Evolutionary conservation across 78 protist genomes (phyloP).

Genomic region (Ministeria vibrans): DNA sequence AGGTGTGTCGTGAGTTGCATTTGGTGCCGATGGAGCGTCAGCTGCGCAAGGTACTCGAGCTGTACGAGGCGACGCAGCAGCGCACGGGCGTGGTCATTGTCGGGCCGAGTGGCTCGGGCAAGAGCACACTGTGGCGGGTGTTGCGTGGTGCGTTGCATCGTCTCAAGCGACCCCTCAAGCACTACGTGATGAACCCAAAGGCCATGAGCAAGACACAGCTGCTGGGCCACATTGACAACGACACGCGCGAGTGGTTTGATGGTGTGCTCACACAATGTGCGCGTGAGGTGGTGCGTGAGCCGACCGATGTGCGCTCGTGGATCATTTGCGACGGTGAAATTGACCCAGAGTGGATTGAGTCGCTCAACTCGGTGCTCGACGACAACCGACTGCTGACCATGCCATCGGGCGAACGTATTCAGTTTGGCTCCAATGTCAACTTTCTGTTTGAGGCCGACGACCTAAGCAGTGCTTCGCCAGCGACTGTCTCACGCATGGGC

Average conservation of each 20-base stretch:
- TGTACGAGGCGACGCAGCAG: conserved; percentile 60
- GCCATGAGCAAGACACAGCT: conserved; percentile 70
- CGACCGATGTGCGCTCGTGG: conserved; percentile 53
- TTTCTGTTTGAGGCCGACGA: conserved; percentile 78
- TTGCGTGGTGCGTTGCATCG: conserved; percentile 31
- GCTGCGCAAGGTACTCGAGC: conserved; percentile 61
- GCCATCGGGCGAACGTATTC: conserved; percentile 83
- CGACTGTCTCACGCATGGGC: conserved; percentile 73
- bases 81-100: conserved; percentile 83
- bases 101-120: conserved; percentile 83
- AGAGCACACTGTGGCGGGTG: conserved; percentile 60
- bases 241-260: conserved; percentile 86
- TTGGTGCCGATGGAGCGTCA: conserved; percentile 27
- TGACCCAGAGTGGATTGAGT: conserved; percentile 85
- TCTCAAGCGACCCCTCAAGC: background rate
- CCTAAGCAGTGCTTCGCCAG: conserved; percentile 83
- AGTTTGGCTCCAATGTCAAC: conserved; percentile 75
- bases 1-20: conserved; percentile 14
- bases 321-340: conserved; percentile 79
- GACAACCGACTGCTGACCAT: conserved; percentile 80
- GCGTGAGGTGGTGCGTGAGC: conserved; percentile 42
- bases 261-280: conserved; percentile 70
- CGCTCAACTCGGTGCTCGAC: conserved; percentile 81
- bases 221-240: conserved; percentile 72
- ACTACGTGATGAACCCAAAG: conserved; percentile 81